Conservation (phyloP, 345 rosid species). For the Gossypium mustelinum region DNA sequence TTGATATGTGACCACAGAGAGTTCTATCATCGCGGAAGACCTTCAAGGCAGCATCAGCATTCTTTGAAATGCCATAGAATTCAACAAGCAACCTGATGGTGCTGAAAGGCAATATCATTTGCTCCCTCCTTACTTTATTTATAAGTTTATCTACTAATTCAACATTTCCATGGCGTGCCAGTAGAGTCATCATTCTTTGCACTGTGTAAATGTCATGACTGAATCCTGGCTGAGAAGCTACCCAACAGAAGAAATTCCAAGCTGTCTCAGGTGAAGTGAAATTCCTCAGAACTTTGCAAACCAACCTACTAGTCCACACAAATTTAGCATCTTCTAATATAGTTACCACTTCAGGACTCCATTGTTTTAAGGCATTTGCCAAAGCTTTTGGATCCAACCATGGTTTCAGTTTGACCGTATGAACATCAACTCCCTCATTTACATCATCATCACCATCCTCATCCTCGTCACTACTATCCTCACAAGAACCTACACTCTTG, state of each 20-base stretch:
- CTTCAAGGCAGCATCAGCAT: slow-evolving; percentile 80
- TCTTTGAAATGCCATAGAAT: slow-evolving; percentile 78
- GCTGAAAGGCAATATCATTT: slow-evolving; percentile 69
- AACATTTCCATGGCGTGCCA: slow-evolving; percentile 64
- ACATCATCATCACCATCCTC: slow-evolving; percentile 23
- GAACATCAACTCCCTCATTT: slow-evolving; percentile 19
- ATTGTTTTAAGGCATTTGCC: slow-evolving; percentile 59
- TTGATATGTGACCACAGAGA: slow-evolving; percentile 51
- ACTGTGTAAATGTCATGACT: slow-evolving; percentile 71
- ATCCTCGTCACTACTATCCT: slow-evolving; percentile 33
- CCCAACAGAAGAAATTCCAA: slow-evolving; percentile 94
- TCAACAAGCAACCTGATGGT: slow-evolving; percentile 71
- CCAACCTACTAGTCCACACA: slow-evolving; percentile 83
- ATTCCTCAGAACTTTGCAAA: slow-evolving; percentile 75
- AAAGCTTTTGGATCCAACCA: slow-evolving; percentile 89
- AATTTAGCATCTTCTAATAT: slow-evolving; percentile 60
- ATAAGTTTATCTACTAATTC: slow-evolving; percentile 68
- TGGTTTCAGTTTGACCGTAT: slow-evolving; percentile 56
- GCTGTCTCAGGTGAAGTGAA: slow-evolving; percentile 65
- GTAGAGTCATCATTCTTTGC: slow-evolving; percentile 70
- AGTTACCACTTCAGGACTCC: slow-evolving; percentile 62
- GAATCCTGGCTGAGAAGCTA: slow-evolving; percentile 76
- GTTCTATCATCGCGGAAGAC: slow-evolving; percentile 53
- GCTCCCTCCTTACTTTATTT: slow-evolving; percentile 56
- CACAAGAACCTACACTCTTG: slow-evolving; percentile 34